Conservation (phyloP, 2,329 filamentous ascomycete species). For the Raffaelea albimanens region DNA sequence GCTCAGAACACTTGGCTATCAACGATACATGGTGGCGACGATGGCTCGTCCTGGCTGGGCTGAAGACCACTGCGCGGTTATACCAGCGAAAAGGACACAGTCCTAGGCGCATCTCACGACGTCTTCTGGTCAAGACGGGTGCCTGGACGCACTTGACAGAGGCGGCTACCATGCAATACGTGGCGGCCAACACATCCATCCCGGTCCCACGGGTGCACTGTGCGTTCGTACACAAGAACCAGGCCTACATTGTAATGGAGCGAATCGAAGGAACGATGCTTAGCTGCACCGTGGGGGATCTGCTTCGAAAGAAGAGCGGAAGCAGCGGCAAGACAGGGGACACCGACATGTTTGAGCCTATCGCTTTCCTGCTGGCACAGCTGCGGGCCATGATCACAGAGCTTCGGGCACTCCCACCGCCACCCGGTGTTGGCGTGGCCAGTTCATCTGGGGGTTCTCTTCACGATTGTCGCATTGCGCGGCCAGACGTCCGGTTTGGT, state of each 20-base stretch:
- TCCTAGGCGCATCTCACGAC: background rate
- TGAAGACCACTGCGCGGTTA: background rate
- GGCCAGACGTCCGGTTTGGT: background rate
- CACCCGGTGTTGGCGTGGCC: background rate
- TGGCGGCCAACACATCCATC: conserved; percentile 2
- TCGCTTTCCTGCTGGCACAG: background rate
- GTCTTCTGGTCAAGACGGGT: background rate
- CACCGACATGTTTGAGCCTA: no score
- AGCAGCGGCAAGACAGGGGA: background rate
- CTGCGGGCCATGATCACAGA: conserved; percentile 2
- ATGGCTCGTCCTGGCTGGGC: background rate
- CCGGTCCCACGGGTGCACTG: conserved; percentile 8
- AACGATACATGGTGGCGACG: background rate
- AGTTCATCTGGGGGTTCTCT: background rate
- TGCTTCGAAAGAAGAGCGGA: background rate
- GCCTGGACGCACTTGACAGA: background rate
- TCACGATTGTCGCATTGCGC: background rate
- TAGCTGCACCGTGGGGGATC: background rate
- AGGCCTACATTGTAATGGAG: conserved; percentile 7
- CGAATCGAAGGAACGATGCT: background rate
- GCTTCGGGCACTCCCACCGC: background rate
- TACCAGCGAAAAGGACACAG: background rate
- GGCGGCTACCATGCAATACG: conserved; percentile 3
- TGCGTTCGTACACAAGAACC: background rate
- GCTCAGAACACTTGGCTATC: background rate